Percentiles rank a stretch among this genome's conserved stretches.
Conservation (phyloP, 345 rosid genomes). For the Fremontodendron californicum region DNA sequence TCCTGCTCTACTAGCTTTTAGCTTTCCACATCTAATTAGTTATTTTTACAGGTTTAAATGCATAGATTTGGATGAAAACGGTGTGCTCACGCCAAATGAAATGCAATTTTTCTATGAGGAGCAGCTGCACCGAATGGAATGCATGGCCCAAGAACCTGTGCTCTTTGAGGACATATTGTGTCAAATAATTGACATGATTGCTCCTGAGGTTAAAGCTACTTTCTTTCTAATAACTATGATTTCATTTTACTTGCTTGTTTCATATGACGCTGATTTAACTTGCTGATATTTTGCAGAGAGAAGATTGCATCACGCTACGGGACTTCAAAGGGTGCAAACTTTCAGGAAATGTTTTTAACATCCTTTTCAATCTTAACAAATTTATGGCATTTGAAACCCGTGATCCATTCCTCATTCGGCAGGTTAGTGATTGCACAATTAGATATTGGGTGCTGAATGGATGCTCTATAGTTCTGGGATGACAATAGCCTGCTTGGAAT, state of each 20-base stretch:
- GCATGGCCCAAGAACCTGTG: conserved; percentile 77
- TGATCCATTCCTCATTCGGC: conserved; percentile 73
- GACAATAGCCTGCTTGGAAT: background rate
- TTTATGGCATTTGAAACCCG: conserved; percentile 84
- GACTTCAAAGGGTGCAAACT: conserved; percentile 70
- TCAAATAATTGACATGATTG: conserved; percentile 89
- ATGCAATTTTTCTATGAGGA: conserved; percentile 86
- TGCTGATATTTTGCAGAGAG: conserved; percentile 41
- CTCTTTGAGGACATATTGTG: conserved; percentile 77
- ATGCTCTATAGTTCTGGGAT: background rate
- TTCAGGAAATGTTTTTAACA: conserved; percentile 76
- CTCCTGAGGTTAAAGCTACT: conserved; percentile 59
- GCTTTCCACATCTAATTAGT: background rate
- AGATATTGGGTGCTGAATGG: background rate
- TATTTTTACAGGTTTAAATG: conserved; percentile 70
- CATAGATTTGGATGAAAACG: conserved; percentile 87
- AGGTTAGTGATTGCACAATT: conserved; percentile 36
- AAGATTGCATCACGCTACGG: conserved; percentile 59
- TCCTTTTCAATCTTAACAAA: conserved; percentile 82
- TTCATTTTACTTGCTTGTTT: background rate
- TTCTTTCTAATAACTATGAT: background rate
- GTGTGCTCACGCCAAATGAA: conserved; percentile 73
- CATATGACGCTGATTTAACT: background rate
- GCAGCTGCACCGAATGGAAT: conserved; percentile 86
- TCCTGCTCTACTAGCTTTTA: background rate